Conservation (phyloP, 495 filamentous ascomycete species). For the Acidiella bohemica region DNA sequence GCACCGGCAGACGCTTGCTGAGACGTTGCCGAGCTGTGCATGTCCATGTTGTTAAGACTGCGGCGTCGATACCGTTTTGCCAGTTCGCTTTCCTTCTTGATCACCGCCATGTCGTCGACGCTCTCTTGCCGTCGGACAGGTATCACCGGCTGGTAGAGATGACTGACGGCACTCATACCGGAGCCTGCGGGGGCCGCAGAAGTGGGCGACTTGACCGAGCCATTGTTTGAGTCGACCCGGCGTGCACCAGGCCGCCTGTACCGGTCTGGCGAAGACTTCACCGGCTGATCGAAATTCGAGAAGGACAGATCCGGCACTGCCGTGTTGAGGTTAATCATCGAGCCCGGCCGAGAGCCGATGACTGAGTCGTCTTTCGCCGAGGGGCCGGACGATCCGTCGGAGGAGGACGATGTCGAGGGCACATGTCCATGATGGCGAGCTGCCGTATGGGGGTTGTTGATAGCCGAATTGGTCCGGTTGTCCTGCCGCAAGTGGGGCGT, state of each 20-base stretch:
- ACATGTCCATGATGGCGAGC: constrained; percentile 17
- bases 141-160: constrained; percentile 23
- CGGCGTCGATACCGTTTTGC: constrained; percentile 67
- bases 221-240: constrained; percentile 31
- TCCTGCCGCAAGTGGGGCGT: constrained; percentile 61
- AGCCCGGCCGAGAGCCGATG: constrained; percentile 28
- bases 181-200: constrained; percentile 32
- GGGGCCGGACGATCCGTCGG: constrained; percentile 25
- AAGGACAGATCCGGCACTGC: constrained; percentile 40
- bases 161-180: constrained; percentile 31
- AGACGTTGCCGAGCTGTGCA: constrained; percentile 16
- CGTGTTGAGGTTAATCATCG: constrained; percentile 35
- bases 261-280: constrained; percentile 44
- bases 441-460: constrained; percentile 34
- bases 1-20: constrained; percentile 17
- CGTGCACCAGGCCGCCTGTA: constrained; percentile 46
- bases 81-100: constrained; percentile 41
- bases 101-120: constrained; percentile 40
- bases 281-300: constrained; percentile 14
- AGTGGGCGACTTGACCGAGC: constrained; percentile 19
- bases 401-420: constrained; percentile 26
- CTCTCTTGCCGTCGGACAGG: constrained; percentile 31
- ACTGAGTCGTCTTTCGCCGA: constrained; percentile 27
- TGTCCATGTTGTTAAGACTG: constrained; percentile 71
- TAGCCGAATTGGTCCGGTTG: constrained; percentile 52